phyloP scores from a whole-genome alignment of 352 stramenopile genomes.

The Blastocystis sp. region DNA sequence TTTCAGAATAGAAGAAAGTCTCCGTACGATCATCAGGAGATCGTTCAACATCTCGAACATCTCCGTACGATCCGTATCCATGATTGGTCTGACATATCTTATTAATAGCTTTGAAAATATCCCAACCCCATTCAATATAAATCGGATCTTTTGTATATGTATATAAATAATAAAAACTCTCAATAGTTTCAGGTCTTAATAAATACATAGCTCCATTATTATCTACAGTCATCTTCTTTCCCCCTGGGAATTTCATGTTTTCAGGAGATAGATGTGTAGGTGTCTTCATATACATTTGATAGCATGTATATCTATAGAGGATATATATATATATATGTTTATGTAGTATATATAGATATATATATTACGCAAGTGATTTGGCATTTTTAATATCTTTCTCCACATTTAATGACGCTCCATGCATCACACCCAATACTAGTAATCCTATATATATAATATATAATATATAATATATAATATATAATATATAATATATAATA shows the following conservation, averaged over 20 bases:
- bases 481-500: no score
- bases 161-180: slow-evolving; percentile 84
- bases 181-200: slow-evolving; percentile 74
- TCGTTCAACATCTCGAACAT: slow-evolving; percentile 39
- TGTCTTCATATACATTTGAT: slow-evolving; percentile 73
- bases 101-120: slow-evolving; percentile 76
- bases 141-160: slow-evolving; percentile 61
- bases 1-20: slow-evolving; percentile 92
- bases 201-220: slow-evolving; percentile 61
- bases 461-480: no score
- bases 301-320: slow-evolving; percentile 71
- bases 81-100: slow-evolving; percentile 62
- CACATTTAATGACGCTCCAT: no score
- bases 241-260: slow-evolving; percentile 58
- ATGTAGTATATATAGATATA: no score
- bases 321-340: no score
- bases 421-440: no score
- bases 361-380: no score
- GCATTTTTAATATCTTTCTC: no score
- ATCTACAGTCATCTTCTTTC: slow-evolving; percentile 43
- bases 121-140: slow-evolving; percentile 71
- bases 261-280: slow-evolving; percentile 74
- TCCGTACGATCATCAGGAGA: slow-evolving; percentile 80
- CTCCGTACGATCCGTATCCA: slow-evolving; percentile 58
- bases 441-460: no score